Base-by-base conservation (phyloP, 345 rosid genomes). In the Psidium guajava region DNA sequence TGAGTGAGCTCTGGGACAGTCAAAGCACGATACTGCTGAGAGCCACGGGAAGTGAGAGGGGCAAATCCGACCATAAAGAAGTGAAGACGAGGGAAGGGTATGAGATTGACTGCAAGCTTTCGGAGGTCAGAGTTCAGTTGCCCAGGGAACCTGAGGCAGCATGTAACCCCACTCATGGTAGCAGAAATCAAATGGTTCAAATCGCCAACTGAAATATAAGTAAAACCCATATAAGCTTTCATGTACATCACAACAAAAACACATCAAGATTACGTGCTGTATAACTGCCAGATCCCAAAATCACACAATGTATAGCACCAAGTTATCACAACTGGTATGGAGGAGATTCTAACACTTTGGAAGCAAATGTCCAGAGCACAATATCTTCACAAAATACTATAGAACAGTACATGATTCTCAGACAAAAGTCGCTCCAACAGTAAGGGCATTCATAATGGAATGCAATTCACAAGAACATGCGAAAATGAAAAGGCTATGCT, bases 111-210 rank as follows among this genome's bases (percentile, higher is more conserved):
- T 14, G 89, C 89, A 42, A 88, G 89, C 86, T 88, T 88, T 83
- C 89, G 61, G 56, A 88, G 90, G 64, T 88, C 90, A 2, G 90
- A 88, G 90, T 88, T 88, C 73, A 88, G 85, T 83, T 88, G 90
- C 24, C 90, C 88, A 27, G 90, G 90, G 87, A 88, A 88, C 87
- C 90, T 84, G 84, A 88, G 88, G 87, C 90, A 88, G 85, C 90
- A 88, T 44, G 90, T 88, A 83, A 88, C 90, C 52, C 90, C 90
- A 50, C 90, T 88, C 90, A 86, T 88, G 83, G 90, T 88, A 14
- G 90, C 88, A 25, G 90, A 88, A 83, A 88, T 88, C 88, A 88
- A 55, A n/a, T 88, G 90, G 82, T 88, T 88, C 61, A 88, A 83
- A 85, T 88, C 90, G 11, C 90, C 90, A 27, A 88, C 88, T 88